Conservation (phyloP, 768 basidiomycete species). For the Calocera cornea region DNA sequence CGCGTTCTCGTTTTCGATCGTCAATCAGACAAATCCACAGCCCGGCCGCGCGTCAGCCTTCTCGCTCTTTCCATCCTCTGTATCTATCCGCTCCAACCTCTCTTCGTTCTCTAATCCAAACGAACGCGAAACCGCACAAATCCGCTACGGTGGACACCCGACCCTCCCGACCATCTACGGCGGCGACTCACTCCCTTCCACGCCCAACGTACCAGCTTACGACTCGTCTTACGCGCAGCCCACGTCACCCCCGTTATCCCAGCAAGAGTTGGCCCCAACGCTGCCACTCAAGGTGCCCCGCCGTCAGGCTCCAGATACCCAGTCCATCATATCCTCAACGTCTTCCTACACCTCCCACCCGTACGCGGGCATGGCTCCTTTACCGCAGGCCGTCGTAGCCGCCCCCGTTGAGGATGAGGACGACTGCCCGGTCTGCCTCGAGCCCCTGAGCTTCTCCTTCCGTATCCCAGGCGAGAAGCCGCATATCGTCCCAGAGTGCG, state of each 20-base stretch:
- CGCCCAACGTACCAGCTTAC: neutral
- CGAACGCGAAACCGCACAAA: neutral
- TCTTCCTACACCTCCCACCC: conserved; percentile 10
- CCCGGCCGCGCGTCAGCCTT: neutral
- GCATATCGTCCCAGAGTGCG: conserved; percentile 93
- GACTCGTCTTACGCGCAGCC: neutral
- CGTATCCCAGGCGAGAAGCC: conserved; percentile 92
- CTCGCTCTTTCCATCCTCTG: conserved; percentile 3
- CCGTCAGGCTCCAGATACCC: neutral
- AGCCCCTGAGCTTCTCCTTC: conserved; percentile 85
- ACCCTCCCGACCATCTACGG: conserved; percentile 1
- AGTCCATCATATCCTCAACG: conserved; percentile 4
- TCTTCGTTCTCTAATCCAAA: neutral
- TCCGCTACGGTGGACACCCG: neutral
- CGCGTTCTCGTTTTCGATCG: neutral
- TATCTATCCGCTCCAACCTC: neutral
- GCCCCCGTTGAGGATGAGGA: conserved; percentile 59
- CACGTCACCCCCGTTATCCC: neutral
- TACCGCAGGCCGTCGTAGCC: conserved; percentile 43
- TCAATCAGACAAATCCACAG: neutral
- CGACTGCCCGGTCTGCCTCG: conserved; percentile 92
- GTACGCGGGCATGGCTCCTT: conserved; percentile 10
- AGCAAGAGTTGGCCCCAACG: neutral
- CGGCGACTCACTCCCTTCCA: conserved; percentile 2
- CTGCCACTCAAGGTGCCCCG: neutral